Evolutionary conservation across 352 stramenopile species (phyloP), one percentile per base, ranked within the genome.

Genomic region (Elongisporangium senticosum): DNA sequence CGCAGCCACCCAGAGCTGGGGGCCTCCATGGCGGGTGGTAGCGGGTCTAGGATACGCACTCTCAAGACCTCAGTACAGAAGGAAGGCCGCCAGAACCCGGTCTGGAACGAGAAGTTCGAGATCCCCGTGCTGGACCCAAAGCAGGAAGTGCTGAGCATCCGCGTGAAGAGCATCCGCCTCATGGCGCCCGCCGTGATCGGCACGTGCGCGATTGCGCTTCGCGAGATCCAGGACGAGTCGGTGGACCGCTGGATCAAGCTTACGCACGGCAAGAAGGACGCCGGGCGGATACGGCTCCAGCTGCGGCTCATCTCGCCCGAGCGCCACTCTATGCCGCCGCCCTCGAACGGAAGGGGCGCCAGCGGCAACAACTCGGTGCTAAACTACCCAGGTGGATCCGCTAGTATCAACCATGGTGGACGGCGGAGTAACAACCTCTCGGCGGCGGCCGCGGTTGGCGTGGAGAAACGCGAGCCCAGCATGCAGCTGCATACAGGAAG

Each of bases 41-140:
- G 17, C 21, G 21, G 19, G 3, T n/a, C 39, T 39, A 61, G 61
- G 33, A 71, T 81, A 55, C 62, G 78, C 47, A 68, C 87, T 11
- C 59, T 83, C 49, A 90, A 90, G 73, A 92, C 83, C 5, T 62
- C 80, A 40, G 70, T 85, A 49, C 78, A 87, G 51, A 89, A 89
- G 53, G 77, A 66, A 14, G 74, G 68, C 23, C 65, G 65, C 21
- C 50, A 64, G 7, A 79, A 75, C 52, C 74, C 77, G 3, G 67
- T 87, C 10, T 92, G 83, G 83, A 89, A 92, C 61, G 83, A 92
- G 53, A 89, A 85, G 59, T 90, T 90, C 53, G 83, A 89, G 51
- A 76, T 90, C 47, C 66, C 77, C 2, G 67, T 85, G 3, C 50
- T 75, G 11, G 74, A 90, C 56, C 51, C 71, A 15, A 54, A 56